Percentiles rank a stretch among this genome's conserved stretches.
Evolutionary conservation across 306 rosid species (phyloP).

Genomic region (Cucumis cinereus): DNA sequence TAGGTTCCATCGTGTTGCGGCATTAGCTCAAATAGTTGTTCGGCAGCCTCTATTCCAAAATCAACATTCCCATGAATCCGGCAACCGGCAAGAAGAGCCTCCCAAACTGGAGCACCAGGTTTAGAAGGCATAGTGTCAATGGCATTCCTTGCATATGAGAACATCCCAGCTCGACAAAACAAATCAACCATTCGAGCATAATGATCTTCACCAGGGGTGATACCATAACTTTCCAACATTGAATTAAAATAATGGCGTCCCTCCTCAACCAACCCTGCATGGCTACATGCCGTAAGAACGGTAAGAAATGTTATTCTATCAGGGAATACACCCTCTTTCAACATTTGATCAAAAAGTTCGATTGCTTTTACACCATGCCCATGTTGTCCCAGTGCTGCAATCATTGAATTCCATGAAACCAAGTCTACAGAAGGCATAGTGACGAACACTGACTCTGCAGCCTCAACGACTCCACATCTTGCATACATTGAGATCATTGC

Average conservation of each 20-base stretch:
- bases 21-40: conserved; percentile 8
- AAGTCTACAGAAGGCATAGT: not conserved
- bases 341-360: conserved; percentile 11
- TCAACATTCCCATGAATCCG: conserved; percentile 15
- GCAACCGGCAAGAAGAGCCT: not conserved
- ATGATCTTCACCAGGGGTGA: conserved; percentile 5
- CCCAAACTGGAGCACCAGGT: conserved; percentile 4
- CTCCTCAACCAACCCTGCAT: conserved; percentile 10
- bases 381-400: conserved; percentile 1
- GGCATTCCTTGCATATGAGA: conserved; percentile 7
- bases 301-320: conserved; percentile 16
- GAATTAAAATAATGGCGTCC: conserved; percentile 8
- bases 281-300: conserved; percentile 11
- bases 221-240: not conserved
- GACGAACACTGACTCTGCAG: conserved; percentile 6
- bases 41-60: conserved; percentile 13
- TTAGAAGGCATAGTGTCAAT: conserved; percentile 11
- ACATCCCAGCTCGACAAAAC: conserved; percentile 1
- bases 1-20: conserved; percentile 13
- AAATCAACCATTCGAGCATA: not conserved
- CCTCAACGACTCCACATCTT: conserved; percentile 14
- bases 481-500: conserved; percentile 19
- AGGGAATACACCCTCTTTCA: conserved; percentile 7
- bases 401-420: not conserved
- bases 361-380: conserved; percentile 14